A percentile compares a stretch with the other conserved stretches of the same genome.
Conservation (phyloP, 2,329 filamentous ascomycete genomes). For the Talaromyces sp. region DNA sequence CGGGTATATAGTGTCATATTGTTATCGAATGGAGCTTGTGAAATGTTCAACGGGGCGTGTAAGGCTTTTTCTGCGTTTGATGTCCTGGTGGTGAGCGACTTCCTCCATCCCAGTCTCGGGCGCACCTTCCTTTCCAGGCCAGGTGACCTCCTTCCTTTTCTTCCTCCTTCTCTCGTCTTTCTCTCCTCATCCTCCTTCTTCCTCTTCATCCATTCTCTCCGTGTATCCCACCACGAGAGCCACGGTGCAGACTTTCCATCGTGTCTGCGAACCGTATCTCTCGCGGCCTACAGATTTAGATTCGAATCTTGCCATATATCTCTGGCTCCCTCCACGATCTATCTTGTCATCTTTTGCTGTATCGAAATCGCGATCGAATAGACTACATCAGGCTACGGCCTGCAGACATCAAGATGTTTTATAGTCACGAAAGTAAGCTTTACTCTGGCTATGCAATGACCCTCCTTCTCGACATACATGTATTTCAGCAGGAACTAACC, state of each 20-base stretch:
- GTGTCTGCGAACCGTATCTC: background rate
- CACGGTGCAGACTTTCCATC: background rate
- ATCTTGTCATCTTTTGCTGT: background rate
- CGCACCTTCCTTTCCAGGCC: conserved; percentile 13
- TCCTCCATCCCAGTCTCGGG: background rate
- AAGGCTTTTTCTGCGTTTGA: conserved; percentile 20
- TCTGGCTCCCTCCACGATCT: background rate
- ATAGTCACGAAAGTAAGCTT: conserved; percentile 83
- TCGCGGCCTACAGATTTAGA: background rate
- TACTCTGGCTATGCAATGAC: background rate
- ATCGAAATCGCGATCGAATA: background rate
- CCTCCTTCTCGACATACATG: background rate
- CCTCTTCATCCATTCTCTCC: conserved; percentile 13
- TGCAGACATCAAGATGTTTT: conserved; percentile 67
- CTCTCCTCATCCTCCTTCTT: conserved; percentile 16
- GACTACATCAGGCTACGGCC: background rate
- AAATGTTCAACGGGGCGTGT: conserved; percentile 8
- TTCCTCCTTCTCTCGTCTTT: conserved; percentile 1
- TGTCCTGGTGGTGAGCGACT: background rate
- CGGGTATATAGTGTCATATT: conserved; percentile 19
- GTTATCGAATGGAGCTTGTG: conserved; percentile 16
- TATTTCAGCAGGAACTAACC: conserved; percentile 7
- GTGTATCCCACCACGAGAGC: background rate
- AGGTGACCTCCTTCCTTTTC: conserved; percentile 8
- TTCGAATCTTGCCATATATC: background rate